A percentile compares a stretch with the other conserved stretches of the same genome.
These are phyloP conservation scores for Trichoderma lentiforme DNA, from an alignment of 2,329 filamentous ascomycete species.

Conservation along the genomic window DNA sequence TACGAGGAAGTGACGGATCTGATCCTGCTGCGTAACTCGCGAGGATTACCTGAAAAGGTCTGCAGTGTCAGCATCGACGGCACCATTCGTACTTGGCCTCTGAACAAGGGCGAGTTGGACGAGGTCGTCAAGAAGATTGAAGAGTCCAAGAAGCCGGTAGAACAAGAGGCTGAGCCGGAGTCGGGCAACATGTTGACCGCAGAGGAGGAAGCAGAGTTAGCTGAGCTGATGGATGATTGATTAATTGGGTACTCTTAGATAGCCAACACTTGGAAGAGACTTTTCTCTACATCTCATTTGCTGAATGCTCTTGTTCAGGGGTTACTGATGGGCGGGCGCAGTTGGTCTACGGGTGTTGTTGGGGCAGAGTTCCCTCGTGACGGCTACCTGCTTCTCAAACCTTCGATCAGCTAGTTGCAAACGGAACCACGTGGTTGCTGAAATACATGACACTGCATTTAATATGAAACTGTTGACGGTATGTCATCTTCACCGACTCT, in stretches of 20 bases:
- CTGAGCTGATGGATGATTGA: conserved; percentile 73
- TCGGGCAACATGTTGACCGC: conserved; percentile 63
- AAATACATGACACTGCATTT: neutral
- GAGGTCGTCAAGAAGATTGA: conserved; percentile 44
- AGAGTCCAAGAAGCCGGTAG: conserved; percentile 50
- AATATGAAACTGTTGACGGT: neutral
- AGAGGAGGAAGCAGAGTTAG: conserved; percentile 90
- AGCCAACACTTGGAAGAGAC: neutral
- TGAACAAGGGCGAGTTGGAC: conserved; percentile 59
- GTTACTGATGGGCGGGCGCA: neutral
- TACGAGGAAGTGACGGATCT: conserved; percentile 90
- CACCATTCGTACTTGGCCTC: conserved; percentile 80
- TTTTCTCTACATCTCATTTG: neutral
- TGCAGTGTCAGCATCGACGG: conserved; percentile 87
- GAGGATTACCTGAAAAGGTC: conserved; percentile 45
- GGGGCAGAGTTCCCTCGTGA: neutral
- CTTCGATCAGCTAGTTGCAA: neutral
- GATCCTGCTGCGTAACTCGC: conserved; percentile 51
- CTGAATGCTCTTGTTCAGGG: neutral
- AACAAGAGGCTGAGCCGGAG: conserved; percentile 43
- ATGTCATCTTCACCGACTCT: neutral
- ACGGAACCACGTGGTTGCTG: neutral
- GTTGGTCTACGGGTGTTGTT: neutral
- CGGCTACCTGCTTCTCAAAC: neutral
- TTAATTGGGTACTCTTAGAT: neutral